Evolutionary conservation across 805 yeast species (phyloP), one percentile per base, ranked within the genome.

Genomic region (Candida krabiensis): DNA sequence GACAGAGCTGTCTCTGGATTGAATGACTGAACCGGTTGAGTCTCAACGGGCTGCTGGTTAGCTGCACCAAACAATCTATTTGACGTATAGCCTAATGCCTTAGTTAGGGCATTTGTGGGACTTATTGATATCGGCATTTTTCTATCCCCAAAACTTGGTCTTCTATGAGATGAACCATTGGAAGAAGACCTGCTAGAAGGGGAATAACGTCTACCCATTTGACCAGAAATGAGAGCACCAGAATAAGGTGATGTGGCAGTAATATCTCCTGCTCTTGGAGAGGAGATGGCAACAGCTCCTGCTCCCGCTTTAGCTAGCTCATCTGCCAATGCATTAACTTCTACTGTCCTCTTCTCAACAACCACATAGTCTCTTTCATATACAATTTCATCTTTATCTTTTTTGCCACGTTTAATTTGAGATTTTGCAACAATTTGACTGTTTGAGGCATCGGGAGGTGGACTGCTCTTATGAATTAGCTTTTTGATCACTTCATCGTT

Each of bases 311-410:
- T 81, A 3, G 81, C 81, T 35, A 91, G 66, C 58, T 90, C 96
- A 61, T 91, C 98, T 3, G 99, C 99, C 40, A 93, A 70, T 2
- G 96, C 91, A 66, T 91, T 91, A 7, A 91, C 95, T 58, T 93
- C 98, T 3, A 91, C 97, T 0, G 93, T 87, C 34, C 95, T 76
- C 60, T 91, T 93, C 60, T 91, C 98, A 19, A 91, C 90, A 27
- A 91, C 95, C 23, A 91, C 98, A 52, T 91, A 91, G 54, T 89
- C 97, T 48, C 79, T 81, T 51, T 88, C 96, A 40, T 80, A 65
- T 18, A 74, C 70, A 16, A 73, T 55, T 37, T 80, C 85, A 16
- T 48, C 53, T 28, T 45, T 48, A 13, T 40, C 38, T 18, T 34
- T 41, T 29, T 44, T 41, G 15, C 29, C 21, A 16, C 40, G 28